Percentiles rank a stretch among this genome's conserved stretches.
Conservation (phyloP, 1,284 basidiomycete genomes). For the Leccinum huronense region DNA sequence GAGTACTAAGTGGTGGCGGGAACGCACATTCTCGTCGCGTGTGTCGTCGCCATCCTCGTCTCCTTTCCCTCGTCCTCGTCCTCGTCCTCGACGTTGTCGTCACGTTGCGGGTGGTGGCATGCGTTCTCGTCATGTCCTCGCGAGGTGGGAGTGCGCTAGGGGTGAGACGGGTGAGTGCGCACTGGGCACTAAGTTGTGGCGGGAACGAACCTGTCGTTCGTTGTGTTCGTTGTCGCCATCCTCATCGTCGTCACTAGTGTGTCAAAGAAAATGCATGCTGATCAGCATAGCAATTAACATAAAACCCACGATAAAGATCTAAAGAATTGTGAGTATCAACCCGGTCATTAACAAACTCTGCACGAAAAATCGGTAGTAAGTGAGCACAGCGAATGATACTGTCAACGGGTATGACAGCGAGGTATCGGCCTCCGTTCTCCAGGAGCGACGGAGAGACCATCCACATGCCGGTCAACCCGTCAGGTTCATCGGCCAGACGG, state of each 20-base stretch:
- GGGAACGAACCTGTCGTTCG: too few species aligned
- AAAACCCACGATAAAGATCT: background rate
- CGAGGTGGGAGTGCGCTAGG: too few species aligned
- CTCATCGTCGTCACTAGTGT: background rate
- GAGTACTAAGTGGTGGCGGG: too few species aligned
- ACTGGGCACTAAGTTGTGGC: too few species aligned
- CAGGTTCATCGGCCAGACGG: background rate
- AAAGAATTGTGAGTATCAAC: background rate
- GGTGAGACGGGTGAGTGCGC: too few species aligned
- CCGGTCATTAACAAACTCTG: background rate
- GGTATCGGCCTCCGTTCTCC: background rate
- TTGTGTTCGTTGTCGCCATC: too few species aligned
- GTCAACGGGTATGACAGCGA: slow-evolving; percentile 8
- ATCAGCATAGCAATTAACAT: slow-evolving; percentile 6
- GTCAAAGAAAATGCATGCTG: slow-evolving; percentile 2
- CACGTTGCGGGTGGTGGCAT: too few species aligned
- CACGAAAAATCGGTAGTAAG: background rate
- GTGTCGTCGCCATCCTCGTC: too few species aligned
- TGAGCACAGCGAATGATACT: background rate
- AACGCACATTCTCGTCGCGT: too few species aligned
- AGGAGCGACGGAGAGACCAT: slow-evolving; percentile 8
- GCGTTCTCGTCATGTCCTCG: too few species aligned
- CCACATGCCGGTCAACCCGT: slow-evolving; percentile 12
- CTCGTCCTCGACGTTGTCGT: too few species aligned
- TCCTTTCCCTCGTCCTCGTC: too few species aligned